Base-by-base conservation (phyloP, 768 basidiomycete genomes). In the Mycena epipterygia region DNA sequence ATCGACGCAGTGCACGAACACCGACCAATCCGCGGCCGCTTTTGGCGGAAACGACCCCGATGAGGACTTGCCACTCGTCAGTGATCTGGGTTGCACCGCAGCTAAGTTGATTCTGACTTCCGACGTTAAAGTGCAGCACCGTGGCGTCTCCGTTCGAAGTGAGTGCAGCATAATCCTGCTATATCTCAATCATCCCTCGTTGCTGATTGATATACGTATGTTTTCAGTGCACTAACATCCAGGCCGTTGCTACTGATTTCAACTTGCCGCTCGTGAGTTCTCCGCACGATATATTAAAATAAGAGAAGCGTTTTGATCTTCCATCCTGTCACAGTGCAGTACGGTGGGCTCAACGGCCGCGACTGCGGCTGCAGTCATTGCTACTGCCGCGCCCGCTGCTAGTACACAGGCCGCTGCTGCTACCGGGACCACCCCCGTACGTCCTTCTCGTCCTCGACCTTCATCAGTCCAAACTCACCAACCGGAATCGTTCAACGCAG, bases 191-290 rank as follows among this genome's bases (percentile, higher is more conserved):
- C 23, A 48, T 48, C 19, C 27, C 29, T 7, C 25, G 19, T 52
- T 52, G 17, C 51, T 55, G 33, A 55, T 32, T n/a, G 11, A 19
- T n/a, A 35, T 35, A n/a, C 33, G 5, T 41, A 57, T 42, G 35
- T 39, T 29, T 29, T 2, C 37, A 57, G 56, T 57, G 56, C 37
- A 57, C 56, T 4, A 57, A 57, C 56, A 57, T 57, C 56, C 29
- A 57, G 29, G 51, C 51, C 56, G 56, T 41, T 41, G 56, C 37
- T 57, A 42, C 51, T 52, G 51, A 39, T 19, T 39, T 39, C 23
- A 57, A 39, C 35, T 25, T 57, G 56, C 56, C 56, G 23, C 56
- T 57, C 56, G 56, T 57, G 25, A 57, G 56, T 57, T 5, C 30
- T 55, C 53, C 33, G 21, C n/a, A 25, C 46, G 46, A 48, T 48